These are phyloP conservation scores for Lodderomyces metapsilosis DNA, from an alignment of 1,139 yeast species.

Conservation along the genomic window DNA sequence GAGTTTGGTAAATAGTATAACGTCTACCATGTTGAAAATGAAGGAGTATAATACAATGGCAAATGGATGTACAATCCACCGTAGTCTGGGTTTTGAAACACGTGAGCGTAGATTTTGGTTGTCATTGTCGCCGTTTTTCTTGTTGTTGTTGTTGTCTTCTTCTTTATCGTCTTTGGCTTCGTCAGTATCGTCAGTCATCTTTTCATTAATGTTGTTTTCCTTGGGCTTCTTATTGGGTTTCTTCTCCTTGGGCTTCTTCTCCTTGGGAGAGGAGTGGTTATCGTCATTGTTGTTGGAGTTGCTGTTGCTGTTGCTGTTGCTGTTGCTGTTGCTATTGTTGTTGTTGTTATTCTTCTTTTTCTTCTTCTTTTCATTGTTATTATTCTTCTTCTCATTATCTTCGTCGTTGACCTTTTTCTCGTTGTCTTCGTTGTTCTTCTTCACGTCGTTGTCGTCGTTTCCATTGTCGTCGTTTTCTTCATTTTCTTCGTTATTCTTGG, in stretches of 20 bases:
- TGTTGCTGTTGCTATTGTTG: neutral
- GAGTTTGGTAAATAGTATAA: constrained; percentile 10
- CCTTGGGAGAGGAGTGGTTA: no score
- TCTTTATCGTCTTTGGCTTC: neutral
- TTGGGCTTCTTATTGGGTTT: no score
- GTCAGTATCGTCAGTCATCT: no score
- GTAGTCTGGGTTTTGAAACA: constrained; percentile 5
- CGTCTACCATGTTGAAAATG: constrained; percentile 10
- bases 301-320: neutral
- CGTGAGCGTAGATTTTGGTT: neutral
- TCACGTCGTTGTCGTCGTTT: no score
- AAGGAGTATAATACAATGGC: constrained; percentile 12
- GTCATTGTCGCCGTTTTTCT: neutral
- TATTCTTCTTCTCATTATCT: no score
- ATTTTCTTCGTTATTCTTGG: no score
- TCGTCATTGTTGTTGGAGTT: neutral
- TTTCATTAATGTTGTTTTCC: neutral
- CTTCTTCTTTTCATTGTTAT: neutral
- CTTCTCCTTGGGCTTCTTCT: no score
- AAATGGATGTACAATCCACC: constrained; percentile 10
- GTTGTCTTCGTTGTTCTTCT: no score
- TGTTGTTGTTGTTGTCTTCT: neutral
- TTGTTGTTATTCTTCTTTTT: no score
- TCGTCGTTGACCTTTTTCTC: neutral
- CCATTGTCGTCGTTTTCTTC: no score